Base-by-base conservation (phyloP, 2,329 filamentous ascomycete genomes). In the Juglanconis oblonga region DNA sequence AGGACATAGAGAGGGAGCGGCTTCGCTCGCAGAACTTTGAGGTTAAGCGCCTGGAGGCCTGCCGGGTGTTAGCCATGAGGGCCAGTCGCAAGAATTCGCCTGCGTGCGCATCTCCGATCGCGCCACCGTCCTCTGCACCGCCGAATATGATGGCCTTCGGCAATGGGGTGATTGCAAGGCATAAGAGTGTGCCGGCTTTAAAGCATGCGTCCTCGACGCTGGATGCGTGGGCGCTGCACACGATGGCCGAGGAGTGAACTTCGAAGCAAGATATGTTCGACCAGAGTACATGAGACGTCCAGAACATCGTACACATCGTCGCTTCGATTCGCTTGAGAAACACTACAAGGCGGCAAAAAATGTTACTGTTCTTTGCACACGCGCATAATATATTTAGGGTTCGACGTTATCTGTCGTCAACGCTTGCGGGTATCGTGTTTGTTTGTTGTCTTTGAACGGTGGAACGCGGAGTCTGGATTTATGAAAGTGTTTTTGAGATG, bases 21-120 rank as follows among this genome's bases (percentile, higher is more conserved):
- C 75, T 79, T 61, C 76, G 79, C 52, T 84, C 80, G 57, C 73
- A 74, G 6, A 61, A 69, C 1, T 86, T 86, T 65, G 83, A 85
- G 68, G 62, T 67, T 56, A 77, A 69, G 63, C 76, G 82, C 47
- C 72, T 72, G 45, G 77, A 81, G 62, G 81, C 81, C 3, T 69
- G 78, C 24, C 72, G 72, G 24, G 74, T 74, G 45, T 62, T 83
- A 32, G 68, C 70, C 42, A 57, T 62, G 59, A 59, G 59, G 47
- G 56, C 53, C 38, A 64, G 62, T 44, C 56, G 56, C 17, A 55
- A 45, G 47, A 55, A 45, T 31, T 64, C 62, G 10, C 62, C 62
- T 9, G 56, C 58, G 4, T 42, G 40, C 32, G 32, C 48, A 10
- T 50, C 49, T n/a, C 60, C n/a, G 1, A 44, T 55, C 1, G 40